A percentile compares a stretch with the other conserved stretches of the same genome.
phyloP scores from a whole-genome alignment of 495 filamentous ascomycete genomes.

The Xeromyces bisporus region DNA sequence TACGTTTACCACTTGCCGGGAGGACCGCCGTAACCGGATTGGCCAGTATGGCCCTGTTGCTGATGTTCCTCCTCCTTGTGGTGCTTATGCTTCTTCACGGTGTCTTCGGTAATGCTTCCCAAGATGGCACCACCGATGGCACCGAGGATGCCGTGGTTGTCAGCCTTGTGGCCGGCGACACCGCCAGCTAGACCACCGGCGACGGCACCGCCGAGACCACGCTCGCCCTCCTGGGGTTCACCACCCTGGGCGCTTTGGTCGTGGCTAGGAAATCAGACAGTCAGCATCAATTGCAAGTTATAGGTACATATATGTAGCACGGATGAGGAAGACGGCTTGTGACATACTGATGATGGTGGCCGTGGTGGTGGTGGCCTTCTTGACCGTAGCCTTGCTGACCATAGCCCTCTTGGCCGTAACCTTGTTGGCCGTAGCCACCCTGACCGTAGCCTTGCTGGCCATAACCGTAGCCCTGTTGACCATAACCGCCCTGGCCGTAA shows the following conservation, averaged over 20 bases:
- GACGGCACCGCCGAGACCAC: constrained; percentile 29
- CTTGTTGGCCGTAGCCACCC: constrained; percentile 9
- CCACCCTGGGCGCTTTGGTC: constrained; percentile 16
- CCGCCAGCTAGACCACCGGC: constrained; percentile 30
- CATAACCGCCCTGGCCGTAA: constrained; percentile 12
- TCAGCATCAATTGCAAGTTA: no score
- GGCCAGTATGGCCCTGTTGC: constrained; percentile 1
- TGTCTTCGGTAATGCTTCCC: constrained; percentile 29
- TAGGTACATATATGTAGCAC: not conserved
- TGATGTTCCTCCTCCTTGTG: constrained; percentile 12
- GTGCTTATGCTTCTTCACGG: constrained; percentile 25
- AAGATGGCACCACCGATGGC: constrained; percentile 34
- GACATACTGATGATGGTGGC: constrained; percentile 7
- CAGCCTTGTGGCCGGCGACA: constrained; percentile 31
- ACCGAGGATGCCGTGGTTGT: constrained; percentile 31
- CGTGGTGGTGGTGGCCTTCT: constrained; percentile 13
- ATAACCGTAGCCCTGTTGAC: constrained; percentile 12
- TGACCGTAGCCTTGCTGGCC: constrained; percentile 11
- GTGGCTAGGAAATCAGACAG: constrained; percentile 7
- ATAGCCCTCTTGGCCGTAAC: constrained; percentile 10
- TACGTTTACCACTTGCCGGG: no score
- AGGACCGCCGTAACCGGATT: constrained; percentile 7
- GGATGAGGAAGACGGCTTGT: not conserved
- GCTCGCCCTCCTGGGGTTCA: constrained; percentile 31
- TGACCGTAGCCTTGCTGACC: constrained; percentile 13